A percentile compares a stretch with the other conserved stretches of the same genome.
Evolutionary conservation across 2,329 filamentous ascomycete genomes (phyloP).

Genomic region (Apiospora sp.): DNA sequence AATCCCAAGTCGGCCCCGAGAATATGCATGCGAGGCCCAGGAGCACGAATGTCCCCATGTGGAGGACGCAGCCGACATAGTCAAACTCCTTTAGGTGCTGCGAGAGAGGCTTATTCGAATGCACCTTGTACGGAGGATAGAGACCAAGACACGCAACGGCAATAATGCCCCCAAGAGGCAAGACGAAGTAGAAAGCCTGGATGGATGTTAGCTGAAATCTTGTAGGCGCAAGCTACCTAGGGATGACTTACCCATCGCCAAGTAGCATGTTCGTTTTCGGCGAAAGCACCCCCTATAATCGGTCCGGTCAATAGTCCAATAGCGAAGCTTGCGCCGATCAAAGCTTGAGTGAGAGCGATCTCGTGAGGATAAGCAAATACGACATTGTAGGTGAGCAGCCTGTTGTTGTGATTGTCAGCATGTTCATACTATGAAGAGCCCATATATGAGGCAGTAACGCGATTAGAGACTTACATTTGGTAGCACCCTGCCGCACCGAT

Average conservation of each 20-base stretch:
- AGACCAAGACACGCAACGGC: slow-evolving; percentile 45
- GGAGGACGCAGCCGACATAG: slow-evolving; percentile 41
- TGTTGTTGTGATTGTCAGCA: neutral
- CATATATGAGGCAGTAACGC: neutral
- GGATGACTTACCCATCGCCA: slow-evolving; percentile 48
- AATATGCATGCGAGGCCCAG: slow-evolving; percentile 58
- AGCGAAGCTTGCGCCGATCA: slow-evolving; percentile 37
- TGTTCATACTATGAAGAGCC: neutral
- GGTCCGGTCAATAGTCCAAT: slow-evolving; percentile 37
- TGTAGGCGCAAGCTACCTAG: neutral
- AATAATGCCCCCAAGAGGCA: slow-evolving; percentile 30
- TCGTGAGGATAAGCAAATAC: slow-evolving; percentile 35
- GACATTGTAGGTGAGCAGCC: slow-evolving; percentile 33
- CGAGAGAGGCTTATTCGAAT: slow-evolving; percentile 31
- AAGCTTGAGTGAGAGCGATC: slow-evolving; percentile 32
- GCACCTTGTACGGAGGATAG: slow-evolving; percentile 46
- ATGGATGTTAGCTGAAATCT: slow-evolving; percentile 5
- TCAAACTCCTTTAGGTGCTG: slow-evolving; percentile 40
- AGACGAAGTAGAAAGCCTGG: slow-evolving; percentile 34
- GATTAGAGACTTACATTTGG: slow-evolving; percentile 39
- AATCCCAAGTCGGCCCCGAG: slow-evolving; percentile 57
- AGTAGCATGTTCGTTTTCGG: slow-evolving; percentile 44
- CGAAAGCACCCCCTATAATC: slow-evolving; percentile 44
- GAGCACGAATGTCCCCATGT: slow-evolving; percentile 44
- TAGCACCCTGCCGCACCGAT: slow-evolving; percentile 42